phyloP scores from a whole-genome alignment of 176 grass and related monocot species.

The Oryza brachyantha region DNA sequence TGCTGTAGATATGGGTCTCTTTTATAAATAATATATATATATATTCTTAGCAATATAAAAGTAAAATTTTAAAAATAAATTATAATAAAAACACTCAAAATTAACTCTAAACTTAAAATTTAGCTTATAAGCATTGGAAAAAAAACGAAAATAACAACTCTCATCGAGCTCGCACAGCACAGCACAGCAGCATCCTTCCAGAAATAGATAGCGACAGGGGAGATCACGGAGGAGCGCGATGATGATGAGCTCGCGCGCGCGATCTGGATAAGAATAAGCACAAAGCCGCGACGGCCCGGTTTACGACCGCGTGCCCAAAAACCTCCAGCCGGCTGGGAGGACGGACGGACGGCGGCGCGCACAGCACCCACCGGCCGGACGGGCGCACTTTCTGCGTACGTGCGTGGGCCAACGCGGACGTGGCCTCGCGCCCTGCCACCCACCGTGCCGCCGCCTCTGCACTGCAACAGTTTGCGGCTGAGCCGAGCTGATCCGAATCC shows the following conservation, averaged over 20 bases:
- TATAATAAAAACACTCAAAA: too few relatives aligned
- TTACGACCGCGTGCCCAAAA: not conserved
- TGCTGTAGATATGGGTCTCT: too few relatives aligned
- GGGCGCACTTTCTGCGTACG: too few relatives aligned
- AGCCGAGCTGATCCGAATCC: conserved; percentile 12
- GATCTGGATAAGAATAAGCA: conserved; percentile 23
- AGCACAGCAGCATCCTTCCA: not conserved
- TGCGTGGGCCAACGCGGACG: not conserved
- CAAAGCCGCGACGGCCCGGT: not conserved
- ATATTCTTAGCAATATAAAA: too few relatives aligned
- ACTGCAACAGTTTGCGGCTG: not conserved
- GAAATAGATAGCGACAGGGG: too few relatives aligned
- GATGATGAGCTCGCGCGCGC: not conserved
- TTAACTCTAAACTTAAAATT: too few relatives aligned
- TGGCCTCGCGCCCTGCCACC: conserved; percentile 2
- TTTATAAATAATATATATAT: too few relatives aligned
- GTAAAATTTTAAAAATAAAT: too few relatives aligned
- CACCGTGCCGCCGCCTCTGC: not conserved
- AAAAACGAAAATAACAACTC: too few relatives aligned
- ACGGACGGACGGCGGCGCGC: not conserved
- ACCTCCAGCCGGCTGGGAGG: not conserved
- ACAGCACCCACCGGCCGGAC: too few relatives aligned
- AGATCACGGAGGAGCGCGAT: too few relatives aligned
- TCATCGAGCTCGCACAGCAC: not conserved
- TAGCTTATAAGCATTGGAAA: too few relatives aligned